Evolutionary conservation across 441 rosid species (phyloP), one percentile per base, ranked within the genome.

Genomic region (Croton laevigatus): DNA sequence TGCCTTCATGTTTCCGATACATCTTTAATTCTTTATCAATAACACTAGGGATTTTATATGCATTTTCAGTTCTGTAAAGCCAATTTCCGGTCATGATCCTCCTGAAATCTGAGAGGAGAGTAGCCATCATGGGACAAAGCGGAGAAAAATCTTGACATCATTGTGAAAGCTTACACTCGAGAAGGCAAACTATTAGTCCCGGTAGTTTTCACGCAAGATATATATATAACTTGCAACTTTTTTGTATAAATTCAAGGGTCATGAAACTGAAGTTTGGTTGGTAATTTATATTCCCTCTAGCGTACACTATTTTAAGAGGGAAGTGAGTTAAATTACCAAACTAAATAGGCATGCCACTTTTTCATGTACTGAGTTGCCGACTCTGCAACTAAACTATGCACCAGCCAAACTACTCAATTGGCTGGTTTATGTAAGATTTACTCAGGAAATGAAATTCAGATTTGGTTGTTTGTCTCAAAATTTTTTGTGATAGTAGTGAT

Each of bases 11-110:
- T 27, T 34, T 17, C 16, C 62, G 38, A 38, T 61, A n/a, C 44
- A 49, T 44, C 17, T 75, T n/a, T 49, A 16, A 42, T 27, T 44
- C 17, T 75, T n/a, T 49, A 16, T 40, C 19, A 1, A 38, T 53
- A 12, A 19, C 2, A 67, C 53, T 32, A 23, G 7, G 7, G 5
- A 10, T 57, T 38, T 2, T 45, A 20, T 60, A n/a, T 68, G 44
- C 32, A 46, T 66, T 66, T 66, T 78, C 86, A 85, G 97, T 76
- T 71, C 76, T 69, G 70, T 85, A 59, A 84, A 81, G 72, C 80
- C 75, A 63, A 80, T 84, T 52, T 76, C 88, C 9, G 89, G 88
- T 77, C 81, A 77, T 53, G 88, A 78, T 67, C 73, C 73, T 62
- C 80, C 68, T 19, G 69, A 70, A 82, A 72, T 65, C 66, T 61